Evolutionary conservation across 2,329 filamentous ascomycete species (phyloP).

Genomic region (Phialophora chinensis): DNA sequence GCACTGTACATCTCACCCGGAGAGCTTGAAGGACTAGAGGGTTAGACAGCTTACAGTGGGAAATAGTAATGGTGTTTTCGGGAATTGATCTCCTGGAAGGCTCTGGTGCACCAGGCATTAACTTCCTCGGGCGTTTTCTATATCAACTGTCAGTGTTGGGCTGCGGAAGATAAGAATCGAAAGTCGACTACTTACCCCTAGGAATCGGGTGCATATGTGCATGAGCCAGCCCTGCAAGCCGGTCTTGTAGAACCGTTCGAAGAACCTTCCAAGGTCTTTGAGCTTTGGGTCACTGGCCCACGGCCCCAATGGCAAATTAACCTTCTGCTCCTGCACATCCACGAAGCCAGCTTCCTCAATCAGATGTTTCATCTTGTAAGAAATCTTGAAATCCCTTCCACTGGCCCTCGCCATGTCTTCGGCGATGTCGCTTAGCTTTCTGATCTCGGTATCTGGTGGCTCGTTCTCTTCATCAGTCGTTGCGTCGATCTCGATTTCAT

Average conservation of each 20-base stretch:
- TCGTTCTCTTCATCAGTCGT: constrained; percentile 40
- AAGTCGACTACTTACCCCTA: constrained; percentile 39
- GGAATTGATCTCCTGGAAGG: constrained; percentile 36
- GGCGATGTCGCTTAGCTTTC: constrained; percentile 33
- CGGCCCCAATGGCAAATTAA: constrained; percentile 51
- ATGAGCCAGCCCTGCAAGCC: constrained; percentile 43
- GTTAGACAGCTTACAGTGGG: constrained; percentile 17
- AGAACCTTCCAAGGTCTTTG: constrained; percentile 48
- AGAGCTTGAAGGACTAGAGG: neutral
- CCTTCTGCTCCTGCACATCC: constrained; percentile 51
- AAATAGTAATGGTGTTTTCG: constrained; percentile 32
- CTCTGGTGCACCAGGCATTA: constrained; percentile 33
- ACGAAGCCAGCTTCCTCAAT: constrained; percentile 51
- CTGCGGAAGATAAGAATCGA: neutral
- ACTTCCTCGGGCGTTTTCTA: constrained; percentile 43
- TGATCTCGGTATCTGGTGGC: constrained; percentile 36
- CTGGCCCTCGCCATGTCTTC: constrained; percentile 33
- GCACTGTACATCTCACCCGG: neutral
- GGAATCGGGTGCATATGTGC: constrained; percentile 38
- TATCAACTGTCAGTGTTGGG: constrained; percentile 11
- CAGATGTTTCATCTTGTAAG: constrained; percentile 40
- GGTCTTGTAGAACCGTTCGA: constrained; percentile 41
- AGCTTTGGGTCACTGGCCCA: constrained; percentile 48
- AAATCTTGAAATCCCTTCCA: constrained; percentile 41
- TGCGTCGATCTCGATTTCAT: constrained; percentile 39